A percentile compares a stretch with the other conserved stretches of the same genome.
Evolutionary conservation across 1,284 basidiomycete species (phyloP).

Genomic region (Rhodotorula sp.): DNA sequence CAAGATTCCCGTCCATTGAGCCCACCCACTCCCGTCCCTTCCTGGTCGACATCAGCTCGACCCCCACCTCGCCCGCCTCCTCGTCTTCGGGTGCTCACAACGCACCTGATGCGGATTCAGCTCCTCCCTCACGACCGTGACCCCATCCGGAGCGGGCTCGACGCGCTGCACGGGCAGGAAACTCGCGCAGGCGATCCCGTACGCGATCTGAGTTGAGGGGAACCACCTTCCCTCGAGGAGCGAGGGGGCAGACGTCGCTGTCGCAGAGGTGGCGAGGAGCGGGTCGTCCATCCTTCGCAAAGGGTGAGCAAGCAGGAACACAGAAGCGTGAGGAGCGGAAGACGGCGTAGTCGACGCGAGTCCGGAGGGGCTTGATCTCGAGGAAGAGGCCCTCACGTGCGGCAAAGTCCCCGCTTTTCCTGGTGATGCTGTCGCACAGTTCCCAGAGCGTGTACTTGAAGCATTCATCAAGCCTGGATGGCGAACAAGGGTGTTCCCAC

Average conservation of each 20-base stretch:
- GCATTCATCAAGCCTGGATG: too few species aligned
- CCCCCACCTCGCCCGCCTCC: not conserved
- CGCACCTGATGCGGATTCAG: constrained; percentile 19
- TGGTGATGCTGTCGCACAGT: too few species aligned
- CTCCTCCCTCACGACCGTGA: not conserved
- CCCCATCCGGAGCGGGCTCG: not conserved
- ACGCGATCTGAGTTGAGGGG: not conserved
- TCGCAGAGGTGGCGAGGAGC: not conserved
- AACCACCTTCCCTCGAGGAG: not conserved
- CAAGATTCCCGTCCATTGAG: too few species aligned
- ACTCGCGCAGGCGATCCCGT: constrained; percentile 4
- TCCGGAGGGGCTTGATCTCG: too few species aligned
- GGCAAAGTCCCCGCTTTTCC: too few species aligned
- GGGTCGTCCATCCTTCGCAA: not conserved
- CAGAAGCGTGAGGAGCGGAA: too few species aligned
- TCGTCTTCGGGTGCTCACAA: not conserved
- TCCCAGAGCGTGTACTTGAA: too few species aligned
- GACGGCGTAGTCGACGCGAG: too few species aligned
- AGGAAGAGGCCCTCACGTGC: too few species aligned
- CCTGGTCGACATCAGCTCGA: not conserved
- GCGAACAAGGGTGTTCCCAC: too few species aligned
- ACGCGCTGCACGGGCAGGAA: not conserved
- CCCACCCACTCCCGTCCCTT: too few species aligned
- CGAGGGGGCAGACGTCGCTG: not conserved
- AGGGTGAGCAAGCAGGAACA: too few species aligned